These are phyloP conservation scores for Paraphoma chrysanthemicola DNA, from an alignment of 2,329 filamentous ascomycete genomes.

Conservation along the genomic window DNA sequence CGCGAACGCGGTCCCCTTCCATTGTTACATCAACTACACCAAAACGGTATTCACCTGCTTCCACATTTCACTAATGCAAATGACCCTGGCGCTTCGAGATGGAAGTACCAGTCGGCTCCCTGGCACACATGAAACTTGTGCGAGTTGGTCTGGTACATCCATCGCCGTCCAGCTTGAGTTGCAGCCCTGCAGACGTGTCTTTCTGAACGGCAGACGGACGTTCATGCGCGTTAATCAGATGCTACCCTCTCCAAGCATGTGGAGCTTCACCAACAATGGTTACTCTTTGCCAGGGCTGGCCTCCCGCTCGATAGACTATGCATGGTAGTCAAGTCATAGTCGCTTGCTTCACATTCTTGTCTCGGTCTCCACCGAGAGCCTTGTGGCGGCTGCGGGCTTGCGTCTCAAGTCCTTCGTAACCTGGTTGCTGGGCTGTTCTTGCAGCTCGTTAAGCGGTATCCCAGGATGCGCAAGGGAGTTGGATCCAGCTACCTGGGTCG, in stretches of 20 bases:
- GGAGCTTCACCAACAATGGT: too few species aligned
- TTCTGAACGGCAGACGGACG: too few species aligned
- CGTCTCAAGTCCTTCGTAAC: slow-evolving; percentile 27
- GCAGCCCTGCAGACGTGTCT: too few species aligned
- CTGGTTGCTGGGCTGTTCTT: slow-evolving; percentile 39
- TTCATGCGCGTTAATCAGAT: too few species aligned
- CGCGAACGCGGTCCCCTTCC: slow-evolving; percentile 32
- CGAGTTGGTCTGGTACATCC: not conserved
- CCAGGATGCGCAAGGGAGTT: slow-evolving; percentile 35
- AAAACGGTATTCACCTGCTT: slow-evolving; percentile 33
- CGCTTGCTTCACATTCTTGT: slow-evolving; percentile 19
- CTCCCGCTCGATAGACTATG: too few species aligned
- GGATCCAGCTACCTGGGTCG: slow-evolving; percentile 34
- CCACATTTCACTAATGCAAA: slow-evolving; percentile 10
- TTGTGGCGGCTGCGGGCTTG: slow-evolving; percentile 27
- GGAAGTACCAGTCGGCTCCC: not conserved
- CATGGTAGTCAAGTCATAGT: not conserved
- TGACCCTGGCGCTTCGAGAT: not conserved
- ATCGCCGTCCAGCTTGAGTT: not conserved
- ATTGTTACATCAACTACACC: slow-evolving; percentile 46
- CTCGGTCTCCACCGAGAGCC: slow-evolving; percentile 34
- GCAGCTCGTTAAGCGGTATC: slow-evolving; percentile 28
- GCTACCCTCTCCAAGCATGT: too few species aligned
- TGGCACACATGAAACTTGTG: slow-evolving; percentile 11
- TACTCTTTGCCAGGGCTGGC: too few species aligned